Percentiles rank a stretch among this genome's conserved stretches.
phyloP scores from a whole-genome alignment of 495 filamentous ascomycete species.

The Penicillium parvum region DNA sequence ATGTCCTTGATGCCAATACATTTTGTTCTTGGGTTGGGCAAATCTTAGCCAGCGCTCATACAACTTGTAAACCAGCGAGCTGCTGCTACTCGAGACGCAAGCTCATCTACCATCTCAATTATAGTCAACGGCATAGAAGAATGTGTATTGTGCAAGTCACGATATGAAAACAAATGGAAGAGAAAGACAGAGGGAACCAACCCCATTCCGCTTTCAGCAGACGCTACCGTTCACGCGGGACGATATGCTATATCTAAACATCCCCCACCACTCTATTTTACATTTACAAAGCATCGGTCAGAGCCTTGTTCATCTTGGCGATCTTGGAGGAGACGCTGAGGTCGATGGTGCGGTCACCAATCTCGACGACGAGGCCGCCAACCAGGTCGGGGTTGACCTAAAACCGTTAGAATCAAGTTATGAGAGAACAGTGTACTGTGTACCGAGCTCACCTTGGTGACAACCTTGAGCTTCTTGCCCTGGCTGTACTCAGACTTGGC shows the following conservation, averaged over 20 bases:
- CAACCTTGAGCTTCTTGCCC: conserved; percentile 96
- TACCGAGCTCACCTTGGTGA: conserved; percentile 64
- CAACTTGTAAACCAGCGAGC: no score
- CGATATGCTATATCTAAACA: conserved; percentile 24
- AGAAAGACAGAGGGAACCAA: conserved; percentile 10
- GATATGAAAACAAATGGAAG: conserved; percentile 28
- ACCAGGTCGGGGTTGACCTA: conserved; percentile 92
- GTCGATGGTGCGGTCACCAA: conserved; percentile 97
- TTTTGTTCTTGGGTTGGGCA: no score
- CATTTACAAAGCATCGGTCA: conserved; percentile 91
- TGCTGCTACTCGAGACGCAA: no score
- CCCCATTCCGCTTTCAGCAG: conserved; percentile 16
- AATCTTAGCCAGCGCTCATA: no score
- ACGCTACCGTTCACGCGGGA: conserved; percentile 32
- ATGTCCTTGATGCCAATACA: no score
- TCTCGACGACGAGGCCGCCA: conserved; percentile 91
- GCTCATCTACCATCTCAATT: no score
- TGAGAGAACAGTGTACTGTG: background rate
- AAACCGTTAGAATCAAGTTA: conserved; percentile 2
- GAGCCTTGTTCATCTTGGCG: conserved; percentile 97
- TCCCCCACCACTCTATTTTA: conserved; percentile 28
- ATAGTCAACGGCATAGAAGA: background rate
- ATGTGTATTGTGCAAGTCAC: conserved; percentile 26
- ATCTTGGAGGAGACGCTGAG: conserved; percentile 93
- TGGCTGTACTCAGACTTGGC: conserved; percentile 83